A percentile compares a stretch with the other conserved stretches of the same genome.
These are phyloP conservation scores for Stachybotrys chlorohalonatus DNA, from an alignment of 2,329 filamentous ascomycete species.

Conservation along the genomic window DNA sequence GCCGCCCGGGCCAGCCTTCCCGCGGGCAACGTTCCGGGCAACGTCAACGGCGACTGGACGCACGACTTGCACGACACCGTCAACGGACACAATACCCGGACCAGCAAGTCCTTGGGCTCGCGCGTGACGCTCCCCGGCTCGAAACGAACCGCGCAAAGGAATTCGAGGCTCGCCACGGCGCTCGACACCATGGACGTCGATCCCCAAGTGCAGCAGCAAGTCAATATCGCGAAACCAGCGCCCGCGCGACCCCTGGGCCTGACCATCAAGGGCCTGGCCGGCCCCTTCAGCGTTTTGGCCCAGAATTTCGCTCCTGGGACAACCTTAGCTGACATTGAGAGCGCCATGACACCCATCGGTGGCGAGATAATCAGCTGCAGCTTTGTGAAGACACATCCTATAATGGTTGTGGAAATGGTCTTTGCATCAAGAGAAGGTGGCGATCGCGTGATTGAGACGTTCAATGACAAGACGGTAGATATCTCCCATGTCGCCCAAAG, in stretches of 20 bases:
- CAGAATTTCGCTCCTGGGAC: slow-evolving; percentile 79
- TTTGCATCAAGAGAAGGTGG: slow-evolving; percentile 66
- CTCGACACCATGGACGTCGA: slow-evolving; percentile 29
- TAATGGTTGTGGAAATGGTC: slow-evolving; percentile 68
- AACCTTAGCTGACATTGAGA: slow-evolving; percentile 74
- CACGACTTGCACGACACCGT: slow-evolving; percentile 55
- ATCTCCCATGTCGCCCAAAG: background rate
- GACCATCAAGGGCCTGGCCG: slow-evolving; percentile 63
- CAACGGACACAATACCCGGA: slow-evolving; percentile 13
- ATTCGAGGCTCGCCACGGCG: slow-evolving; percentile 34
- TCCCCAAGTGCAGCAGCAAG: slow-evolving; percentile 20
- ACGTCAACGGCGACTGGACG: slow-evolving; percentile 58
- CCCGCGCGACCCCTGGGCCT: slow-evolving; percentile 37
- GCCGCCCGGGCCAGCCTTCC: slow-evolving; percentile 24
- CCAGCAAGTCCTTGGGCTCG: slow-evolving; percentile 32
- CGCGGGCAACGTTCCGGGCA: slow-evolving; percentile 29
- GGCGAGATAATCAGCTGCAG: slow-evolving; percentile 59
- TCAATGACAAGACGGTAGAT: slow-evolving; percentile 69
- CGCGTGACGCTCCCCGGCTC: slow-evolving; percentile 33
- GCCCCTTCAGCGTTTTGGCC: slow-evolving; percentile 63
- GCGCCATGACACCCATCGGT: slow-evolving; percentile 68
- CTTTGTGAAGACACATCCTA: slow-evolving; percentile 57
- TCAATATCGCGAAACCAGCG: slow-evolving; percentile 20
- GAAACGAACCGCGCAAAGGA: slow-evolving; percentile 14
- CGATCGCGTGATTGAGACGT: slow-evolving; percentile 64